A percentile compares a stretch with the other conserved stretches of the same genome.
Conservation (phyloP, 352 stramenopile genomes). For the Phytophthora tubulina region DNA sequence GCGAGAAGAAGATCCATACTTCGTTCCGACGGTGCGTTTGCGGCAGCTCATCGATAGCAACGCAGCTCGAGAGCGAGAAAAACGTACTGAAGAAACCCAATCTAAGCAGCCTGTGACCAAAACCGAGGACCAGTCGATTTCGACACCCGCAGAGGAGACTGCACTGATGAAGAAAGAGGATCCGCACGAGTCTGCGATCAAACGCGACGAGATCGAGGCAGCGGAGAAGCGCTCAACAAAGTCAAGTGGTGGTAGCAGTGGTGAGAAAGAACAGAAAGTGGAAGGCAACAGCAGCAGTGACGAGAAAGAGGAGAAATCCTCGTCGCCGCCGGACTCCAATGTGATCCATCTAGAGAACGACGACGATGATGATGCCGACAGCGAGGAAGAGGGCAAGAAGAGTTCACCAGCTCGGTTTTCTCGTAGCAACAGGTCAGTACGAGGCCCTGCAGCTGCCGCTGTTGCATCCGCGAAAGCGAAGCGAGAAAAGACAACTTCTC, state of each 20-base stretch:
- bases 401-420: slow-evolving; percentile 6
- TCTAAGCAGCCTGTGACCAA: not conserved
- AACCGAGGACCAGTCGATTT: slow-evolving; percentile 3
- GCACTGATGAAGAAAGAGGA: slow-evolving; percentile 40
- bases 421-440: slow-evolving; percentile 1
- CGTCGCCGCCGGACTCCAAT: not conserved
- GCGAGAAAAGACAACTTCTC: slow-evolving; percentile 9
- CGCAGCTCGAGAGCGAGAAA: slow-evolving; percentile 20
- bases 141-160: slow-evolving; percentile 24
- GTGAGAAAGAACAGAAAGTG: not conserved
- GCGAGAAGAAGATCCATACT: slow-evolving; percentile 70
- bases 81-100: not conserved
- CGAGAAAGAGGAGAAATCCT: slow-evolving; percentile 17
- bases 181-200: slow-evolving; percentile 11
- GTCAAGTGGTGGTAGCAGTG: not conserved
- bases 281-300: not conserved
- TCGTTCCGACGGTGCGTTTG: slow-evolving; percentile 45
- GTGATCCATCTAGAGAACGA: slow-evolving; percentile 27
- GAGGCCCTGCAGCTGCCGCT: slow-evolving; percentile 4
- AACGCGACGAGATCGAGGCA: slow-evolving; percentile 28
- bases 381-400: slow-evolving; percentile 13
- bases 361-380: slow-evolving; percentile 13
- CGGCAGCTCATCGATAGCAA: slow-evolving; percentile 59
- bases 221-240: slow-evolving; percentile 3
- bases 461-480: slow-evolving; percentile 20